phyloP scores from a whole-genome alignment of 139 green algal species.

The Auxenochlorella pyrenoidosa region DNA sequence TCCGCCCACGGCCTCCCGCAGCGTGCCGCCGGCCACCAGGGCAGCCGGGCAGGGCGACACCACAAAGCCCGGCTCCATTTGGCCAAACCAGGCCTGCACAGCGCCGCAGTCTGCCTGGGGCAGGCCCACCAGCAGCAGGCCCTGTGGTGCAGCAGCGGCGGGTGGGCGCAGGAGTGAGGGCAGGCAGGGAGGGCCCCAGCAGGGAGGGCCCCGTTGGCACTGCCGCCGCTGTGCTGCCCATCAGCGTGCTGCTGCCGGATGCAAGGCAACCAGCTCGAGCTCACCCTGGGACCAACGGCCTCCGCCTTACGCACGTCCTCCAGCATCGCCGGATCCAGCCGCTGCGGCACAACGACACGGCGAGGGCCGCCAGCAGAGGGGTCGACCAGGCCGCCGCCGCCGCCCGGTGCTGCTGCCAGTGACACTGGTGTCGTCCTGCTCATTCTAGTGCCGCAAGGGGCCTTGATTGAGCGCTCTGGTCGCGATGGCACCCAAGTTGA shows the following conservation, averaged over 20 bases:
- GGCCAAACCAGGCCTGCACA: conserved; percentile 2
- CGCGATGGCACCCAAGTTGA: too few relatives aligned
- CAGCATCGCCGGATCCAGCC: not conserved
- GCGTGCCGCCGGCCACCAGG: conserved; percentile 3
- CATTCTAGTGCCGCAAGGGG: too few relatives aligned
- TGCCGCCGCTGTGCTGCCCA: too few relatives aligned
- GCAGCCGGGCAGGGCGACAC: not conserved
- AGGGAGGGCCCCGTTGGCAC: too few relatives aligned
- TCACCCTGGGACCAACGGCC: conserved; percentile 25
- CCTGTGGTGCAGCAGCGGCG: not conserved
- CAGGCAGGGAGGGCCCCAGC: too few relatives aligned
- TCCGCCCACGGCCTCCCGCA: conserved; percentile 1
- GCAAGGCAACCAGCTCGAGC: not conserved
- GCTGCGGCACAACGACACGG: not conserved
- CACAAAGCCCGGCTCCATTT: conserved; percentile 30
- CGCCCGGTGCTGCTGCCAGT: not conserved
- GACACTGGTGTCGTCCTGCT: not conserved
- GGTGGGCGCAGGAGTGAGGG: too few relatives aligned
- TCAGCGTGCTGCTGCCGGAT: too few relatives aligned
- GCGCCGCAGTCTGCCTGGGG: not conserved
- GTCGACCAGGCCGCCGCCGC: not conserved
- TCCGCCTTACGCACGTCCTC: not conserved
- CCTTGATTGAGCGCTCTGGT: too few relatives aligned
- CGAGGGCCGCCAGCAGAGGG: not conserved
- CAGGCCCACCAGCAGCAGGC: conserved; percentile 26